Evolutionary conservation across 73 alveolate species (phyloP), one percentile per base, ranked within the genome.

Genomic region (Tetrahymena malaccensis): DNA sequence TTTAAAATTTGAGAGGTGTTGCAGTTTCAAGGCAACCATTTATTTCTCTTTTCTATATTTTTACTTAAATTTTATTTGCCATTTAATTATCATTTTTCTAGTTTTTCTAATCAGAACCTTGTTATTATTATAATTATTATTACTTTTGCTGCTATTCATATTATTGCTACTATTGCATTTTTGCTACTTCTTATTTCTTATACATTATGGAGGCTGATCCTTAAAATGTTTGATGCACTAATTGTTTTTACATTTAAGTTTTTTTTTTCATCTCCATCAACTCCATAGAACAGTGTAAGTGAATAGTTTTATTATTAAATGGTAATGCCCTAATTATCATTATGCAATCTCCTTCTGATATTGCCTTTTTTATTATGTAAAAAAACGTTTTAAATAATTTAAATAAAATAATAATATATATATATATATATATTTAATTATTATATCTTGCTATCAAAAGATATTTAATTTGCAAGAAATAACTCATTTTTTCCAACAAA

Each of bases 11-110:
- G 95, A 94, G 89, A 35, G 93, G 58, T 8, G 97, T 95, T 44
- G 93, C 97, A 34, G 85, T 93, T 27, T 95, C 97, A 15, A 95
- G 37, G 8, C 95, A 57, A 35, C 95, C 97, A 95, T 95, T 95
- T 15, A 95, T 93, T 95, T 95, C 97, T 33, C 97, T 85, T 40
- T 95, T 95, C 10, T 85, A 35, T 0, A 95, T 95, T 56, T 95
- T 94, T 5, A 85, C 89, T 10, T n/a, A 70, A 25, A 27, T 9
- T n/a, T 27, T 27, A 4, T 25, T 27, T 4, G 37, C 13, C 21
- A 27, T 22, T 21, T 70, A 2, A 3, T n/a, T 70, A 27, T 70
- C 37, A 0, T 3, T 34, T 4, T 70, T 21, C 16, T 10, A 22
- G 6, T 56, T 56, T 22, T 21, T 27, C 8, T 70, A 33, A n/a